Base-by-base conservation (phyloP, 257 asterid genomes). In the Henckelia pumila region DNA sequence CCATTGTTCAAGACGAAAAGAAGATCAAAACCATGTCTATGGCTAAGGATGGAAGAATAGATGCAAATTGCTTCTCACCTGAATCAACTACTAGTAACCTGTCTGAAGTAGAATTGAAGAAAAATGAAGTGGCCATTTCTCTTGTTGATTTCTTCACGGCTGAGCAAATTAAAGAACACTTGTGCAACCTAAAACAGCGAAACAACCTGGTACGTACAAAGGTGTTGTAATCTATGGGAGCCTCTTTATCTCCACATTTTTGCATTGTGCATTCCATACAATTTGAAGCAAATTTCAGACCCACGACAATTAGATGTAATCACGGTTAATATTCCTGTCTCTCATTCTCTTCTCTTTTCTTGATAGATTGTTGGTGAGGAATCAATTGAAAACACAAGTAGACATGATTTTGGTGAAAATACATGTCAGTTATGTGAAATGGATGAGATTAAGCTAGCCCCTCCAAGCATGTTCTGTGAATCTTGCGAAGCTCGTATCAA, bases 121-220 rank as follows among this genome's bases (percentile, higher is more conserved):
- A 75, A 44, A 76, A 76, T 71, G 79, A 63, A 53, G 61, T 75
- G 19, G 79, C 85, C 50, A 87, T 86, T 71, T 81, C 97, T 47
- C 72, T 84, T 74, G 70, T 67, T 47, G 97, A 90, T 81, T 82
- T 76, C 69, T 86, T 90, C 83, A 70, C 79, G 29, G 77, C 83
- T 3, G 78, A 82, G 70, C 87, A 87, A 79, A 79, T 90, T 44
- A 80, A 75, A 70, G 79, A 70, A 62, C 95, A 90, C 69, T 73
- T 88, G 70, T 11, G 23, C 60, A 86, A 89, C 76, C 87, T 87
- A 80, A 73, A 74, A 29, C 79, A 59, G 40, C 28, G 53, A 14
- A 61, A 64, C 26, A 58, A 60, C 68, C 75, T 71, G 94, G 95
- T 88, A 75, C 58, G 85, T 71, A 47, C 66, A 66, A n/a, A 65